Evolutionary conservation across 2,329 filamentous ascomycete genomes (phyloP).

Genomic region (Pseudopyricularia javanii): DNA sequence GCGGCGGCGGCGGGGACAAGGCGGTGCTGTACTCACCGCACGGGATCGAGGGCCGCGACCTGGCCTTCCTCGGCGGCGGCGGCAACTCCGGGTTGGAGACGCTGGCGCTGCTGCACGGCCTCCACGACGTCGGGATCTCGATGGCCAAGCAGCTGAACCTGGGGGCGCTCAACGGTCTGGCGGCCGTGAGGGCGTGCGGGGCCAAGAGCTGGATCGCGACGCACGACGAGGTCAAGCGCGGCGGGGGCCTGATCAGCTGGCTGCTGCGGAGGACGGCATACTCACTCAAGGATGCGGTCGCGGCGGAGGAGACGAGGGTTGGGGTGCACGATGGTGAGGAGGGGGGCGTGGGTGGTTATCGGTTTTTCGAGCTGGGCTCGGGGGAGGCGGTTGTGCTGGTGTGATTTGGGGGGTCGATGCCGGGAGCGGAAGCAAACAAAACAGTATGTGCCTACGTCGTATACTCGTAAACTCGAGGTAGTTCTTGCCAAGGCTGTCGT

Average conservation of each 20-base stretch:
- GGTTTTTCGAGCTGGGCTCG: conserved; percentile 40
- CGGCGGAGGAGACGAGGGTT: conserved; percentile 18
- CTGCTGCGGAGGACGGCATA: conserved; percentile 33
- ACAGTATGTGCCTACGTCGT: not conserved
- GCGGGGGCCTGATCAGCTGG: conserved; percentile 41
- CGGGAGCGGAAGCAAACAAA: no score
- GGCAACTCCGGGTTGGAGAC: conserved; percentile 32
- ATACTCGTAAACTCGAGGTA: no score
- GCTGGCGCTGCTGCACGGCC: conserved; percentile 49
- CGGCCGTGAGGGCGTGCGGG: conserved; percentile 36
- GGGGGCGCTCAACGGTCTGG: conserved; percentile 48
- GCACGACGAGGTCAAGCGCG: conserved; percentile 52
- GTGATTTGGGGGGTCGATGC: conserved; percentile 15
- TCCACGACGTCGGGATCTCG: conserved; percentile 45
- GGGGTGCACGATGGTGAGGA: conserved; percentile 8
- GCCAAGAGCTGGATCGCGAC: conserved; percentile 54
- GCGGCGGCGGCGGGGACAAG: conserved; percentile 21
- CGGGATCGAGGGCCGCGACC: conserved; percentile 36
- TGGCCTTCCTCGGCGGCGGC: conserved; percentile 26
- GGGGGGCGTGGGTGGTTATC: conserved; percentile 23
- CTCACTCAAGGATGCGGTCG: conserved; percentile 27
- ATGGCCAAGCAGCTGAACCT: conserved; percentile 47
- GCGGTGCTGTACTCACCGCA: conserved; percentile 54
- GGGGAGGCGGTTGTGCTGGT: conserved; percentile 40
- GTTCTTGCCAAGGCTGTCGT: no score